Evolutionary conservation across 2,329 filamentous ascomycete genomes (phyloP), one percentile per base, ranked within the genome.

Genomic region (Nakataea oryzae): DNA sequence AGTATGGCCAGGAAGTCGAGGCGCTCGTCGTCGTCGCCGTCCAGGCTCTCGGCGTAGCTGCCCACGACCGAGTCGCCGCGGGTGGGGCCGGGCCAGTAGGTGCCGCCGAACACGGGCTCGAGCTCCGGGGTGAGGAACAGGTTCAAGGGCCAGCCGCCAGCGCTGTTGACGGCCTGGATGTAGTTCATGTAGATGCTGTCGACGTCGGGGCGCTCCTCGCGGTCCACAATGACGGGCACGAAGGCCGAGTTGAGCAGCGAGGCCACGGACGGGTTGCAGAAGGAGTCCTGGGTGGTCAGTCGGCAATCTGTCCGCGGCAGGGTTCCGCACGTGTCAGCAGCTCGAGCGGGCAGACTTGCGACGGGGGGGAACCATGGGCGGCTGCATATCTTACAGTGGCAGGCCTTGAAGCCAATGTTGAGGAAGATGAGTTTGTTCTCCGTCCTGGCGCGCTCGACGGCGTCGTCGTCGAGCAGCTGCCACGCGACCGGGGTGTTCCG

Each of bases 171-270:
- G 1, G 93, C 93, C 73, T 97, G 92, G 54, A 96, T 88, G 74
- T 96, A 99, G 77, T 96, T 96, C 91, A 97, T 97, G 74, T 97
- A 97, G 66, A 97, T 93, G 65, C 90, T 87, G 71, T 99, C 95
- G 66, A 97, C 86, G 71, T 97, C 93, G 11, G 93, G 93, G 29
- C 93, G 86, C 75, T 96, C 91, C 75, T 99, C 95, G 64, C 93
- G 86, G 74, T 99, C 95, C 70, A 97, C 85, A 69, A 97, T 89
- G 72, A 97, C 86, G 4, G 95, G 93, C 57, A 99, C 86, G 73
- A 97, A 99, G 63, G 86, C 84, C 64, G 87, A 81, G 77, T 97
- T 99, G 47, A 99, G 81, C 63, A 96, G 81, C 28, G 84, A 77
- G 21, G 95, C 92, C 64, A 96, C 87, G 65, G 91, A 86, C 2